Evolutionary conservation across 257 asterid species (phyloP).

Genomic region (Solanum pinnatisectum): DNA sequence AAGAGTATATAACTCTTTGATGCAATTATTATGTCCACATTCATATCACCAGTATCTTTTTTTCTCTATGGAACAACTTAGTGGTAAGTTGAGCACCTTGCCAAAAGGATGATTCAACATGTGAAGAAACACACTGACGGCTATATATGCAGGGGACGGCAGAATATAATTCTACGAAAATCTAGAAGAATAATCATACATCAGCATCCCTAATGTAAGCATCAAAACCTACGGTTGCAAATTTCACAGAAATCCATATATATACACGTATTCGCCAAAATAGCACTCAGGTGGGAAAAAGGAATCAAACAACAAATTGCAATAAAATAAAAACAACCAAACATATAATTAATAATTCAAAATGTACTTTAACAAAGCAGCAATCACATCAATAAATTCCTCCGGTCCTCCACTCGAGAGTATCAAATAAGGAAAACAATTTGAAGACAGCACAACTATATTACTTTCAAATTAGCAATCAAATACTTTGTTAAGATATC

Average conservation of each 20-base stretch:
- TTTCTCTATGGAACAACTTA: slow-evolving; percentile 11
- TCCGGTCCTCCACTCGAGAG: not conserved
- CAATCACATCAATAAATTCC: slow-evolving; percentile 25
- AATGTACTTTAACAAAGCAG: slow-evolving; percentile 16
- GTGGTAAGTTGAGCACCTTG: slow-evolving; percentile 20
- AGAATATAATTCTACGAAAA: not conserved
- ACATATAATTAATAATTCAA: slow-evolving; percentile 33
- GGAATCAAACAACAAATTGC: slow-evolving; percentile 2
- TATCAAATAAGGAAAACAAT: not conserved
- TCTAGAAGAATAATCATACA: slow-evolving; percentile 17
- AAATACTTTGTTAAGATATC: not conserved
- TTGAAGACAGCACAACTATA: not conserved
- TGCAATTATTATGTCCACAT: slow-evolving; percentile 14
- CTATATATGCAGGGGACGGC: not conserved
- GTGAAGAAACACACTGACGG: slow-evolving; percentile 36
- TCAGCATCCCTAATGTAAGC: slow-evolving; percentile 27
- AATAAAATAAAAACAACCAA: slow-evolving; percentile 15
- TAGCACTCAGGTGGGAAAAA: slow-evolving; percentile 24
- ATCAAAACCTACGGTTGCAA: slow-evolving; percentile 51
- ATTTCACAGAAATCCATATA: slow-evolving; percentile 21
- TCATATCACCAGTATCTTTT: not conserved
- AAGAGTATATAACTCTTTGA: not conserved
- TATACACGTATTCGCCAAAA: slow-evolving; percentile 31
- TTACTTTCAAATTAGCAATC: not conserved
- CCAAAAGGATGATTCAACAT: slow-evolving; percentile 31